These are phyloP conservation scores for Fusarium dimerum DNA, from an alignment of 2,329 filamentous ascomycete genomes.

Conservation along the genomic window DNA sequence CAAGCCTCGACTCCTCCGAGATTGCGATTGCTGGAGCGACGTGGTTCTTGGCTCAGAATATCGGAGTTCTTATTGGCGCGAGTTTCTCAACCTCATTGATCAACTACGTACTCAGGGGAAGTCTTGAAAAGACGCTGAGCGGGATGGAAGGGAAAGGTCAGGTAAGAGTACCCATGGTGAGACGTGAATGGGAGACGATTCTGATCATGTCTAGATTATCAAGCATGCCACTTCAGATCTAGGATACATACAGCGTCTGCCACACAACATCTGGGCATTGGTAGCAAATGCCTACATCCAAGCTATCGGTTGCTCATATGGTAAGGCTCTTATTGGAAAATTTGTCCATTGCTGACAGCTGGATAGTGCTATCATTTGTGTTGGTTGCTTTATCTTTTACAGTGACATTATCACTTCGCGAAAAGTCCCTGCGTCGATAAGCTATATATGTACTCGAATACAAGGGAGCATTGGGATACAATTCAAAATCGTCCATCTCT, in stretches of 20 bases:
- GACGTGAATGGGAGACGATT: not conserved
- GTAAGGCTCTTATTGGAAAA: not conserved
- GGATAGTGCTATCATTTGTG: too few species aligned
- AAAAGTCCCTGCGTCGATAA: too few species aligned
- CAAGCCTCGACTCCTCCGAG: constrained; percentile 1
- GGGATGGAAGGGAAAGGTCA: not conserved
- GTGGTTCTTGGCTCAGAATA: constrained; percentile 8
- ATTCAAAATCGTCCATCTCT: too few species aligned
- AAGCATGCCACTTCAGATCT: constrained; percentile 1
- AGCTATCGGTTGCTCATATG: not conserved
- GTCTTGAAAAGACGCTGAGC: not conserved
- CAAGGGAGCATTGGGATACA: too few species aligned
- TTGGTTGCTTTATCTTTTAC: too few species aligned
- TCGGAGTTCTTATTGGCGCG: constrained; percentile 6
- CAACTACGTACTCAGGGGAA: constrained; percentile 1
- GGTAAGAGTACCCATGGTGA: not conserved
- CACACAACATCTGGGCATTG: not conserved
- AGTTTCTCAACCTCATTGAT: constrained; percentile 7
- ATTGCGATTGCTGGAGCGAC: constrained; percentile 6
- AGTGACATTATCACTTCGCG: too few species aligned
- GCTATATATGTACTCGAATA: too few species aligned
- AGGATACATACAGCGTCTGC: not conserved
- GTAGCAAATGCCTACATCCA: not conserved
- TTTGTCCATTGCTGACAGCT: not conserved
- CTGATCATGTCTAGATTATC: constrained; percentile 1